Base-by-base conservation (phyloP, 306 rosid genomes). In the Fagus crenata region DNA sequence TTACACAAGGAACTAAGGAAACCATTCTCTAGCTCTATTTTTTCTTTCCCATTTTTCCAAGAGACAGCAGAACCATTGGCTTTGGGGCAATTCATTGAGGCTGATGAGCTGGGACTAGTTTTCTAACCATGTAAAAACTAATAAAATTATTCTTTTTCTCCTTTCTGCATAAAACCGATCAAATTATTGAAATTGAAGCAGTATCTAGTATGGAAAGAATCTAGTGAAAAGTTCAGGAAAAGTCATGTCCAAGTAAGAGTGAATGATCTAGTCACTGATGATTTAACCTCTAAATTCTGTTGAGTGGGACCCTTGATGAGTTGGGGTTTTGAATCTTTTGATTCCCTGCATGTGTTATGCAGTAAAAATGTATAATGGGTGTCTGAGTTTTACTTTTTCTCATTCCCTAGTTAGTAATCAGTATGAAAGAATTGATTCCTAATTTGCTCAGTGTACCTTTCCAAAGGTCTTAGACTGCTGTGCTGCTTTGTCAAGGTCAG, bases 311-410 rank as follows among this genome's bases (percentile, higher is more conserved):
- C 82, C 73, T 9, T 3, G 35, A 28, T 73, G 68, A 69, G 73
- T 39, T 78, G 74, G 49, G 37, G 9, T 39, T 35, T 33, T 65
- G 54, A 53, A 72, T 76, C 37, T 39, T 35, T 33, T 65, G 54
- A 53, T 77, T 76, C 37, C 80, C 61, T 74, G 76, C 71, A 74
- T 68, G 59, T 78, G 71, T 75, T 73, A 6, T 55, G 17, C 65
- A 61, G 15, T 46, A 46, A 12, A 46, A 46, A 46, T 46, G 14
- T 13, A 60, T 53, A 40, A 53, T 75, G 83, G 73, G 13, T n/a
- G 53, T 22, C 39, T 43, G 53, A 43, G 65, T n/a, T 69, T 58
- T 31, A 6, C 41, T 59, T 63, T 72, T 67, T 49, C 14, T 15
- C 55, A 49, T 76, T 84, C 71, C 42, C 17, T 28, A n/a, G 65